phyloP scores from a whole-genome alignment of 306 rosid species.

The Leucaena leucocephala region DNA sequence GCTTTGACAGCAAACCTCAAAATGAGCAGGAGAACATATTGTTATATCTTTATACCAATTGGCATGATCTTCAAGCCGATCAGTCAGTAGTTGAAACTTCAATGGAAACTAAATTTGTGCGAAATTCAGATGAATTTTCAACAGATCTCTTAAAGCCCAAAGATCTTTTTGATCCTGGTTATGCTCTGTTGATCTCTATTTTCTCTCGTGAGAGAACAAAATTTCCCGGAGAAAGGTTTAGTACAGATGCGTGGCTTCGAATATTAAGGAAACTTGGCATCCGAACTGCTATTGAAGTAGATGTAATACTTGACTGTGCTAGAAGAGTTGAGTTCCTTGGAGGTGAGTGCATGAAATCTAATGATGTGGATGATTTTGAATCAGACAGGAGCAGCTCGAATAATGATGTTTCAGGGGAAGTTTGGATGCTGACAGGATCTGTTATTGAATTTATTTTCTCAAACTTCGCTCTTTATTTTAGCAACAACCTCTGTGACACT shows the following conservation, averaged over 20 bases:
- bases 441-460: slow-evolving; percentile 82
- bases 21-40: slow-evolving; percentile 76
- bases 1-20: slow-evolving; percentile 72
- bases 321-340: slow-evolving; percentile 90
- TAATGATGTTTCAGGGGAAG: slow-evolving; percentile 74
- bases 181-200: slow-evolving; percentile 80
- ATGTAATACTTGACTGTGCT: slow-evolving; percentile 93
- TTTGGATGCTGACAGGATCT: slow-evolving; percentile 89
- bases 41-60: slow-evolving; percentile 73
- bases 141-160: slow-evolving; percentile 67
- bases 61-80: slow-evolving; percentile 90
- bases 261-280: slow-evolving; percentile 89
- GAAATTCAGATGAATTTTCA: slow-evolving; percentile 87
- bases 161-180: slow-evolving; percentile 87
- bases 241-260: slow-evolving; percentile 82
- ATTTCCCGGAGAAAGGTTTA: slow-evolving; percentile 97
- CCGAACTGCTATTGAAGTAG: slow-evolving; percentile 76
- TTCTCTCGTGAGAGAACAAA: slow-evolving; percentile 87
- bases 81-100: slow-evolving; percentile 68
- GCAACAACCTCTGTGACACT: slow-evolving; percentile 83
- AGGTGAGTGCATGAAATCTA: slow-evolving; percentile 69
- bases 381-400: slow-evolving; percentile 49
- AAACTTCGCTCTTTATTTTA: slow-evolving; percentile 80
- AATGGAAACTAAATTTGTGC: slow-evolving; percentile 84
- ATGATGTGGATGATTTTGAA: slow-evolving; percentile 75